These are phyloP conservation scores for Fraxinus nigra DNA, from an alignment of 305 asterid species.

Conservation along the genomic window DNA sequence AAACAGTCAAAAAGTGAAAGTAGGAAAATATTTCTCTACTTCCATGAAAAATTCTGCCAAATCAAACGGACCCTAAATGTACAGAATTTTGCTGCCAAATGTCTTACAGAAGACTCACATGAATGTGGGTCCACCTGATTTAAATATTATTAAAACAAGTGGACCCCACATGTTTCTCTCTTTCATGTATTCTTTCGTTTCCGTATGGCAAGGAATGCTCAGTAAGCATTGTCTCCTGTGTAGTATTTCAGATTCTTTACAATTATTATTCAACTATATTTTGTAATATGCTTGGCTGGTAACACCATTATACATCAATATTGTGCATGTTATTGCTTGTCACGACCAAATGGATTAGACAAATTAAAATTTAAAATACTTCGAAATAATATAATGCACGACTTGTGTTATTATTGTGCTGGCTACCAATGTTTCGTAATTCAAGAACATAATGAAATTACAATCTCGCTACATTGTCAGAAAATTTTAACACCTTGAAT, in stretches of 20 bases:
- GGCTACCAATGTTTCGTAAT: neutral
- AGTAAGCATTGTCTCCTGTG: neutral
- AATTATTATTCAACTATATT: neutral
- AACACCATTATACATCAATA: neutral
- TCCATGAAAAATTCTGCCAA: no score
- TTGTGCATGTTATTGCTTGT: neutral
- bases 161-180: no score
- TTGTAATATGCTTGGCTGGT: neutral
- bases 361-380: neutral
- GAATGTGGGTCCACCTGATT: no score
- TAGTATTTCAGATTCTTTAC: constrained; percentile 8
- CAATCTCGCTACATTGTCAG: neutral
- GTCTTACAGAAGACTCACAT: no score
- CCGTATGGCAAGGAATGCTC: no score
- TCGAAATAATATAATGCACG: neutral
- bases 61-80: no score
- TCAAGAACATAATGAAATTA: neutral
- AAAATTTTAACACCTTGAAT: neutral
- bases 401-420: neutral
- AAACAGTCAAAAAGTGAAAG: no score
- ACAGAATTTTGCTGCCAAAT: no score
- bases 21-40: no score
- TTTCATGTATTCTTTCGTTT: no score
- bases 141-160: no score
- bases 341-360: constrained; percentile 1